These are phyloP conservation scores for Tylopilus sp. DNA, from an alignment of 768 basidiomycete species.

Conservation along the genomic window DNA sequence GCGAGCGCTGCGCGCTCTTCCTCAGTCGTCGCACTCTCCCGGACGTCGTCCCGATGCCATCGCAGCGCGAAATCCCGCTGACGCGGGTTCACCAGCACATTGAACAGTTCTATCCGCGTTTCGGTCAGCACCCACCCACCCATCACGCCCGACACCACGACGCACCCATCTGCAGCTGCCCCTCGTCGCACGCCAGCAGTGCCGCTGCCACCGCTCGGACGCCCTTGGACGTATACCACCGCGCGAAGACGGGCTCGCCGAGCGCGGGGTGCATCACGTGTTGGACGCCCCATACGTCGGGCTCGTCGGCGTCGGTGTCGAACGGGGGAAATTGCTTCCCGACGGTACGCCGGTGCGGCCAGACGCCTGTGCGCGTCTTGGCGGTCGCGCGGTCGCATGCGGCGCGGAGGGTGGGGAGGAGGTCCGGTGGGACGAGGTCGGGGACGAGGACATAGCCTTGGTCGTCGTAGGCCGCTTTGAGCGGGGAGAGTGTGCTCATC, in stretches of 20 bases:
- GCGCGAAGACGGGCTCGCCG: conserved; percentile 52
- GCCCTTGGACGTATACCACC: conserved; percentile 62
- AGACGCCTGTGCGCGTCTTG: conserved; percentile 55
- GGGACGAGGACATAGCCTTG: conserved; percentile 67
- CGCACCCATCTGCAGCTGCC: conserved; percentile 72
- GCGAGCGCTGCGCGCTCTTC: conserved; percentile 58
- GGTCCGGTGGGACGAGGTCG: conserved; percentile 43
- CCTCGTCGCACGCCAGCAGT: conserved; percentile 53
- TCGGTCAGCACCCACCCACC: neutral
- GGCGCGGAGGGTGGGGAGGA: conserved; percentile 37
- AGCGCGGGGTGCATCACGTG: conserved; percentile 80
- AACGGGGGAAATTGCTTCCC: conserved; percentile 81
- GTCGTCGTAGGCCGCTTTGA: conserved; percentile 53
- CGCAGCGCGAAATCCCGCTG: conserved; percentile 64
- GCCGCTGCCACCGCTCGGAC: conserved; percentile 42
- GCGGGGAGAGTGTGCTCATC: conserved; percentile 4
- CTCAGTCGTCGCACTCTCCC: conserved; percentile 50
- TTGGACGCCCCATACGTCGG: conserved; percentile 80
- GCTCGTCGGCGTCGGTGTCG: conserved; percentile 46
- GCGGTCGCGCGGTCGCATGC: conserved; percentile 52
- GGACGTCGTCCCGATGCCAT: conserved; percentile 80
- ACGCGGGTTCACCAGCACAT: conserved; percentile 68
- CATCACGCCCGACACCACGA: neutral
- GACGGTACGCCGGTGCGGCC: conserved; percentile 67
- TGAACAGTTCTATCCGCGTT: conserved; percentile 54